Base-by-base conservation (phyloP, 2,329 filamentous ascomycete species). In the Epichloe glyceriae region DNA sequence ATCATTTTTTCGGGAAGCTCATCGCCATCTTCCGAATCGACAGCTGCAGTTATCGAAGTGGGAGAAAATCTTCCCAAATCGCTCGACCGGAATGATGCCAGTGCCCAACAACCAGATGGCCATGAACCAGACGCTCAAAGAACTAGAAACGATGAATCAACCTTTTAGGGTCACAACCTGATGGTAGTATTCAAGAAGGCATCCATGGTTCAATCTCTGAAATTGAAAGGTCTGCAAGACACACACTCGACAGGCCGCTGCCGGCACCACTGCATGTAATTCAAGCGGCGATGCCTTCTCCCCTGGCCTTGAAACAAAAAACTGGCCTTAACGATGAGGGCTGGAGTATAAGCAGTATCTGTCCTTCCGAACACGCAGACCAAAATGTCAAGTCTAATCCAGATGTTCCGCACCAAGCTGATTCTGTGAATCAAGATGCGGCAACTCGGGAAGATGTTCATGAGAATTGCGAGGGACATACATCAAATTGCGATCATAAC, bases 281-380 rank as follows among this genome's bases (percentile, higher is more conserved):
- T 37, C 43, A 22, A 17, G 47, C n/a, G 22, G 43, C 43, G 6
- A 35, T 35, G 17, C 20, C 26, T 30, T 43, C 20, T 6, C 30
- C 41, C 5, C 19, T 30, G 22, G 19, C 19, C 33, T 33, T 19
- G n/a, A 46, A 19, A 35, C 22, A 20, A 34, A 33, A 33, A 20
- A 39, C 33, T 44, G 33, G 19, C 10, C 14, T 20, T 17, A 15
- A 12, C 12, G 12, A 40, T 5, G 15, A 30, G 5, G 14, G 7
- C 17, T 47, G 47, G 47, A 42, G 34, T 12, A 34, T 52, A 7
- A 47, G 47, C 39, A 50, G 22, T 42, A 20, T 46, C 43, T 46
- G 37, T 37, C 3, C 20, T 17, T 42, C 43, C 7, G 38, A 46
- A 17, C 7, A 41, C n/a, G 33, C 5, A 10, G 10, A 45, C 15